Percentiles rank a stretch among this genome's conserved stretches.
phyloP scores from a whole-genome alignment of 768 basidiomycete species.

The Leccinum longicurvipes region DNA sequence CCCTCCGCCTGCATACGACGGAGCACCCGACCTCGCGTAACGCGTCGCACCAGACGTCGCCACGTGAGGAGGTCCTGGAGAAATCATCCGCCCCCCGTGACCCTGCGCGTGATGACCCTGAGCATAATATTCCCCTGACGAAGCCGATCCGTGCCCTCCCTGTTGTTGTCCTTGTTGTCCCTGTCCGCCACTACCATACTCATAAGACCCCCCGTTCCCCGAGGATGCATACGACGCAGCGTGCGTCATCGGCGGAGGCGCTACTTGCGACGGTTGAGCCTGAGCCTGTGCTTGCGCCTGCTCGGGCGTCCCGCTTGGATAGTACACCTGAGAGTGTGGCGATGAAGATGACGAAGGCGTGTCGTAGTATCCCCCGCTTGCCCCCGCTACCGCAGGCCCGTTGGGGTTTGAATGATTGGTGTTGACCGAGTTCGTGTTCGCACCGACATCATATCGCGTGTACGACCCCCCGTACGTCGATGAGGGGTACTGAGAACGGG shows the following conservation, averaged over 20 bases:
- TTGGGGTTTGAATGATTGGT: slow-evolving; percentile 1
- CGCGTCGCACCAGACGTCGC: no score
- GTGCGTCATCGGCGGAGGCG: slow-evolving; percentile 17
- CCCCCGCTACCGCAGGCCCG: slow-evolving; percentile 8
- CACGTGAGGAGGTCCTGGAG: slow-evolving; percentile 5
- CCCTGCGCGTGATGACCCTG: slow-evolving; percentile 4
- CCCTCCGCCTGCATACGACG: neutral
- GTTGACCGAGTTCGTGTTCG: slow-evolving; percentile 17
- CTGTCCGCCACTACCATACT: slow-evolving; percentile 18
- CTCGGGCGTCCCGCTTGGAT: slow-evolving; percentile 15
- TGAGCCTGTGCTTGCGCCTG: slow-evolving; percentile 7
- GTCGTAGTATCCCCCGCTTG: slow-evolving; percentile 26
- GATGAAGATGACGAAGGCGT: slow-evolving; percentile 19
- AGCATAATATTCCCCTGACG: slow-evolving; percentile 26
- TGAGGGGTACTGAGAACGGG: slow-evolving; percentile 24
- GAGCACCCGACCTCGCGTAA: no score
- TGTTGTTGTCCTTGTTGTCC: slow-evolving; percentile 4
- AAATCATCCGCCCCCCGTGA: slow-evolving; percentile 18
- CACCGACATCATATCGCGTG: slow-evolving; percentile 28
- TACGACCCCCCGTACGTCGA: slow-evolving; percentile 28
- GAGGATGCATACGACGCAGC: slow-evolving; percentile 21
- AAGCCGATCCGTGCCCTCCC: slow-evolving; percentile 13
- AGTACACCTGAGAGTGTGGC: slow-evolving; percentile 20
- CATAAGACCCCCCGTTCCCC: slow-evolving; percentile 23
- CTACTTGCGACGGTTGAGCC: slow-evolving; percentile 18